Evolutionary conservation across 1,284 basidiomycete species (phyloP), one percentile per base, ranked within the genome.

Genomic region (Entoloma clypeatum): DNA sequence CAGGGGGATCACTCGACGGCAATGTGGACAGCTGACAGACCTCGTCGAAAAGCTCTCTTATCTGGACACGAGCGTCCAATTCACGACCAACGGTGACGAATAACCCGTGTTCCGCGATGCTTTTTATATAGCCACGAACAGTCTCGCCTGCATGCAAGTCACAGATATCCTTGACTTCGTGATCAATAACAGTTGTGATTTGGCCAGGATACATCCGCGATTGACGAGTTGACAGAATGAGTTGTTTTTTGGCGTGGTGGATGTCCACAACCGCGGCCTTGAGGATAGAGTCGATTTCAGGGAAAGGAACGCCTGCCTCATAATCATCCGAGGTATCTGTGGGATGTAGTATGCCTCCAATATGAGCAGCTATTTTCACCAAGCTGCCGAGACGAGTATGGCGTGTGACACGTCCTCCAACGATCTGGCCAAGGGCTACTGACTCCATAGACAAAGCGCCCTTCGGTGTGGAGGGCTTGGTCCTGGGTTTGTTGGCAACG

Each of bases 41-140:
- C 58, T 91, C 83, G 61, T 94, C 86, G 60, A 95, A 91, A 22
- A 96, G 74, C 64, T 97, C 92, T 60, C 80, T 86, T 60, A 98
- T 98, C 65, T 95, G 92, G 17, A 98, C 85, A 16, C 95, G 81
- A 39, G 88, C 94, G 55, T 92, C 90, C 23, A 96, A 68, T 35
- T 77, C 76, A 36, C 86, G 77, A 11, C 91, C 92, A 16, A 99
- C 64, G 27, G 80, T 79, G 3, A 99, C 90, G 56, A 96, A 98
- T n/a, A 99, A 61, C 10, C 95, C 95, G 54, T 86, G 81, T 36
- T 92, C 85, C 14, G 82, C 77, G 31, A 98, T 73, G 50, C 80
- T 86, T 67, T 92, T 95, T 58, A 98, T 79, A 58, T 96, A 91
- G 8, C 95, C 95, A 39, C 92, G 77, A 23, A 95, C 67, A 17